Conservation (phyloP, 192 early-diverging fungal genomes). For the Linderina pennispora region DNA sequence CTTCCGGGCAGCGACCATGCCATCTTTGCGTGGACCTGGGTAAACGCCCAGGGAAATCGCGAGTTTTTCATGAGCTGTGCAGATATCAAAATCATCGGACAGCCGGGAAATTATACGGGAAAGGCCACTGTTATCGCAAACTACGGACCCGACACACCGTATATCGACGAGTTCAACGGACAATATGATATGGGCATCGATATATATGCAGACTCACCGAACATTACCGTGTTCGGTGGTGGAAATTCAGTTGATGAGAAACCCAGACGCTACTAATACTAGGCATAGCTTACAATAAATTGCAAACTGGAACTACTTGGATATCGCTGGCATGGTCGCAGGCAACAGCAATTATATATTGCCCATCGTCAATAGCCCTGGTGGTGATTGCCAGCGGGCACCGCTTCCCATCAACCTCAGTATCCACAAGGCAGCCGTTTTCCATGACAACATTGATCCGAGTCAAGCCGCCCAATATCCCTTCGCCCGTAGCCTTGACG, state of each 20-base stretch:
- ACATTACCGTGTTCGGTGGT: slow-evolving; percentile 8
- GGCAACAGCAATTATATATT: no score
- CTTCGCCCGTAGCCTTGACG: slow-evolving; percentile 26
- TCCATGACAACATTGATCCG: slow-evolving; percentile 10
- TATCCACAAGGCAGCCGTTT: not conserved
- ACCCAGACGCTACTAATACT: no score
- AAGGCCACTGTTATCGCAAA: slow-evolving; percentile 34
- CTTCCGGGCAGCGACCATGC: slow-evolving; percentile 25
- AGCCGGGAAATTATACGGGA: slow-evolving; percentile 12
- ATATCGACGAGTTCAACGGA: slow-evolving; percentile 25
- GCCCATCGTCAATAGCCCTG: no score
- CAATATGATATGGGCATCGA: slow-evolving; percentile 9
- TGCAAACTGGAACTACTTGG: no score
- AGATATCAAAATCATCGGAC: slow-evolving; percentile 51
- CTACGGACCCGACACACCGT: slow-evolving; percentile 24
- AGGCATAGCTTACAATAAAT: no score
- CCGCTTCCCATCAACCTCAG: not conserved
- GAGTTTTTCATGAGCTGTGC: slow-evolving; percentile 66
- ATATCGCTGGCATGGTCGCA: no score
- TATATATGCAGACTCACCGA: slow-evolving; percentile 3
- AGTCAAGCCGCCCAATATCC: slow-evolving; percentile 14
- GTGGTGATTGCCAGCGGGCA: not conserved
- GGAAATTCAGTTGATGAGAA: slow-evolving; percentile 5
- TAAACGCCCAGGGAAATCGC: slow-evolving; percentile 53
- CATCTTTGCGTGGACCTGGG: slow-evolving; percentile 58